Evolutionary conservation across 2,329 filamentous ascomycete species (phyloP), one percentile per base, ranked within the genome.

Genomic region (Penicillium sp.): DNA sequence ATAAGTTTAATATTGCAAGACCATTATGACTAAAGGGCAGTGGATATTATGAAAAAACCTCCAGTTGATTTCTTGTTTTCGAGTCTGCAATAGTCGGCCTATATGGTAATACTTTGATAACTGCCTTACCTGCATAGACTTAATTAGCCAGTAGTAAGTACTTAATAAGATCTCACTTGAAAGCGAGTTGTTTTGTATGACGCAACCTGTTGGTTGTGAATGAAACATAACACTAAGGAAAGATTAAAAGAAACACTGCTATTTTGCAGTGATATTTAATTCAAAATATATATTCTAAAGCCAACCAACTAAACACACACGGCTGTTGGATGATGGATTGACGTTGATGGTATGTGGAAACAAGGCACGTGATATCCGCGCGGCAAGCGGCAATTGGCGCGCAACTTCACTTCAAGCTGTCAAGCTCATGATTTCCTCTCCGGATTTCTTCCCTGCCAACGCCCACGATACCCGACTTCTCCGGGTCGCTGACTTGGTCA

Each of bases 321-420:
- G 38, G 17, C 56, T 55, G 50, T 55, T 57, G 8, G 16, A 12
- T 25, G 17, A 17, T 11, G 2, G 17, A 16, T 22, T 35, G 19
- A 22, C 5, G 9, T 45, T n/a, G 30, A n/a, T 16, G 19, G 8
- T 11, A 25, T 11, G 2, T 33, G 14, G 43, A 33, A 45, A 35
- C 16, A 12, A 22, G 45, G 6, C 56, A 58, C 53, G 56, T 58
- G 56, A 58, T 58, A 63, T 50, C 53, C 64, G 65, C 66, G 66
- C 68, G 67, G 55, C 53, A 66, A 49, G 40, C 61, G 57, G 54
- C 53, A 57, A 47, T 56, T 66, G 58, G 53, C 68, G 68, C 68
- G 60, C 58, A 61, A 67, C 66, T 63, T 65, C 61, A 63, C 56
- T 56, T 46, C 59, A 54, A 61, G 64, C 60, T 63, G 52, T 62